Percentiles rank a stretch among this genome's conserved stretches.
Evolutionary conservation across 2,329 filamentous ascomycete species (phyloP).

Genomic region (Colletotrichum lupini): DNA sequence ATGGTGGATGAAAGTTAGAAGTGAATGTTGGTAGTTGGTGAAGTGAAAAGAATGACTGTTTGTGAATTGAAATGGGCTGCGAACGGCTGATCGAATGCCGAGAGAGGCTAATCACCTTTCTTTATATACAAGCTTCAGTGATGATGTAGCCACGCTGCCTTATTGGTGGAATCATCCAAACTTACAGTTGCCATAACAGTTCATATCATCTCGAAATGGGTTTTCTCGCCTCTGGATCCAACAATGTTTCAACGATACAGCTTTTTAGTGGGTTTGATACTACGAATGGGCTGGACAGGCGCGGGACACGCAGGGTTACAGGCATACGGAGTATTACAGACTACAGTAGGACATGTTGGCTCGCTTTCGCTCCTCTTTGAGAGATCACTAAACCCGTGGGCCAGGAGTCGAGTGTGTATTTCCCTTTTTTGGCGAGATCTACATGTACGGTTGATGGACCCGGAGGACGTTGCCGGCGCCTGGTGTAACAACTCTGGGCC

Average conservation of each 20-base stretch:
- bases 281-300: not conserved
- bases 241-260: not conserved
- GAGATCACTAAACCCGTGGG: not conserved
- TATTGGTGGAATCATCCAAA: not conserved
- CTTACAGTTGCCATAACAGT: not conserved
- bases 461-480: not conserved
- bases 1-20: not conserved
- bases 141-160: not conserved
- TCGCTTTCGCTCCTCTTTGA: not conserved
- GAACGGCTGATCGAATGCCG: not conserved
- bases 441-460: not conserved
- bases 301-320: not conserved
- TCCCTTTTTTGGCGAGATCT: not conserved
- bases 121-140: not conserved
- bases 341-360: not conserved
- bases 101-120: not conserved
- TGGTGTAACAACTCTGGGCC: not conserved
- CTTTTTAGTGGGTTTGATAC: not conserved
- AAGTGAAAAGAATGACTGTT: not conserved
- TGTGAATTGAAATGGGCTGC: too few relatives aligned
- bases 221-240: not conserved
- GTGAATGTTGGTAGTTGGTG: not conserved
- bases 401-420: not conserved
- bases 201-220: not conserved
- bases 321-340: too few relatives aligned